Conservation (phyloP, 306 rosid species). For the Pyrus pyrifolia region DNA sequence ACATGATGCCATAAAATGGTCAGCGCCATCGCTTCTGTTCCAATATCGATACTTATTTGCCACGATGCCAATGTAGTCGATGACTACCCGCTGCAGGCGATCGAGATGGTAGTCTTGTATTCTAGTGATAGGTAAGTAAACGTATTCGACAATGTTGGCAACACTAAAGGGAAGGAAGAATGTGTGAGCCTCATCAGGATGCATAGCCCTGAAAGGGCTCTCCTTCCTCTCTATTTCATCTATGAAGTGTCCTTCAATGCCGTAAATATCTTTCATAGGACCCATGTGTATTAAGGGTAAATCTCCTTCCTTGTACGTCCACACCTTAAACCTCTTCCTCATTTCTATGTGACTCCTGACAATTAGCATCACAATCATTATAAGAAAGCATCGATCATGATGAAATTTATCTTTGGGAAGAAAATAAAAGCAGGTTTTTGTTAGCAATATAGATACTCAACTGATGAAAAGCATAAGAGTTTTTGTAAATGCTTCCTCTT, state of each 20-base stretch:
- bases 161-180: conserved; percentile 48
- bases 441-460: not conserved
- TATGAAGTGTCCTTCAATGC: conserved; percentile 53
- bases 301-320: conserved; percentile 52
- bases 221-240: conserved; percentile 37
- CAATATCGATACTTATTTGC: conserved; percentile 38
- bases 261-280: conserved; percentile 39
- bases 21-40: conserved; percentile 47
- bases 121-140: conserved; percentile 34
- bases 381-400: not conserved
- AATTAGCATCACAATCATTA: not conserved
- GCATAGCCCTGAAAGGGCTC: conserved; percentile 33
- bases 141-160: conserved; percentile 26
- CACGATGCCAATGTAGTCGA: conserved; percentile 33
- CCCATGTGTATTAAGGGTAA: conserved; percentile 38
- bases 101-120: conserved; percentile 35
- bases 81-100: conserved; percentile 34
- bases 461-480: conserved; percentile 39
- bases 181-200: conserved; percentile 45
- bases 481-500: conserved; percentile 44
- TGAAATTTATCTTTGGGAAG: not conserved
- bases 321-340: conserved; percentile 49
- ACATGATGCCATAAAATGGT: conserved; percentile 52
- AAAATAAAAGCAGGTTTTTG: not conserved
- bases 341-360: conserved; percentile 52